These are phyloP conservation scores for Salix exigua DNA, from an alignment of 345 rosid species.

Conservation along the genomic window DNA sequence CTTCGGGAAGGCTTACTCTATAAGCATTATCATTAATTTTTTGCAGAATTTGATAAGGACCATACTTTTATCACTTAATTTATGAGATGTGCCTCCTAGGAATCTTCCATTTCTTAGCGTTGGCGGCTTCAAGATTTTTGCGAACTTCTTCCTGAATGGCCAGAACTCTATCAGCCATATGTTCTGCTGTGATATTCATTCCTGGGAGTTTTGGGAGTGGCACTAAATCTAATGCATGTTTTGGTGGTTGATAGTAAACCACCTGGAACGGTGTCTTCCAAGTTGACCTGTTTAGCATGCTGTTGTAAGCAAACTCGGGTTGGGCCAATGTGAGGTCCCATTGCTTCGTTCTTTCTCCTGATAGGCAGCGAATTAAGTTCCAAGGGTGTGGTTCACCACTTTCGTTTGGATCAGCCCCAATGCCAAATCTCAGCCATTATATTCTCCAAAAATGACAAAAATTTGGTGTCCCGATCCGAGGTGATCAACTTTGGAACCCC, in stretches of 20 bases:
- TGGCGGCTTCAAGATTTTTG: not conserved
- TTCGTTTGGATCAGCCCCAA: not conserved
- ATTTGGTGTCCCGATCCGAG: too few species aligned
- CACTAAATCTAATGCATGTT: not conserved
- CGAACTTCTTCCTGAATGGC: not conserved
- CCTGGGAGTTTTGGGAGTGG: not conserved
- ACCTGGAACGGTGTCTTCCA: not conserved
- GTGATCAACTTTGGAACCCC: too few species aligned
- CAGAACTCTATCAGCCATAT: not conserved
- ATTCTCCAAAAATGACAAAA: too few species aligned
- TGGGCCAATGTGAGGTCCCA: too few species aligned
- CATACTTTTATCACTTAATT: too few species aligned
- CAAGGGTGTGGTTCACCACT: not conserved
- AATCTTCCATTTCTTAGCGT: accelerated
- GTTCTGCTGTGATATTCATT: not conserved
- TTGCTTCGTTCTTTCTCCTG: not conserved
- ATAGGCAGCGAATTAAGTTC: not conserved
- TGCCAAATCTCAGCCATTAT: too few species aligned
- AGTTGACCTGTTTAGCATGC: not conserved
- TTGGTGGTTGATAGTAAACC: not conserved
- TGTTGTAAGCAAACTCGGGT: too few species aligned
- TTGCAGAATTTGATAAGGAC: too few species aligned
- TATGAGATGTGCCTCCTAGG: accelerated
- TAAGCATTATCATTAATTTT: too few species aligned
- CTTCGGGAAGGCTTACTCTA: too few species aligned